Conservation (phyloP, 2,329 filamentous ascomycete species). For the Ascocoryne sarcoides region DNA sequence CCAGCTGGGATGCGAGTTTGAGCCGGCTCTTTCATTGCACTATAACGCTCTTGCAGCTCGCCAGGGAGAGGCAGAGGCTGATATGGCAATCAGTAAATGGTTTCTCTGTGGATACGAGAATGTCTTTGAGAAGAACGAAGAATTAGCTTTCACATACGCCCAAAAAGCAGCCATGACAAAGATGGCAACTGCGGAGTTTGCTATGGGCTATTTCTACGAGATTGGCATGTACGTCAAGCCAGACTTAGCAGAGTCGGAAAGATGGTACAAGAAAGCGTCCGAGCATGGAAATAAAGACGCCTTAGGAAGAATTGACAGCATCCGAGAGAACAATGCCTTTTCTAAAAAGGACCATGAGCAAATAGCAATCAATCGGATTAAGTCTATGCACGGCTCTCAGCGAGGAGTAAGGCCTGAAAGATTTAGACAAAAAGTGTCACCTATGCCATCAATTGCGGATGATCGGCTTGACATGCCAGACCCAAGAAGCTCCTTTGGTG, state of each 20-base stretch:
- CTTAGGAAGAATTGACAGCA: slow-evolving; percentile 68
- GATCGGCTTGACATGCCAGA: slow-evolving; percentile 22
- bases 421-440: slow-evolving; percentile 38
- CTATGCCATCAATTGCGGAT: slow-evolving; percentile 25
- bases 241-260: slow-evolving; percentile 70
- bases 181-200: slow-evolving; percentile 86
- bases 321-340: slow-evolving; percentile 72
- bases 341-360: slow-evolving; percentile 91
- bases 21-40: slow-evolving; percentile 83
- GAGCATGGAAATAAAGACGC: slow-evolving; percentile 91
- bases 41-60: slow-evolving; percentile 90
- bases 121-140: slow-evolving; percentile 91
- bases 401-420: slow-evolving; percentile 52
- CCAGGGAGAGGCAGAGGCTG: slow-evolving; percentile 87
- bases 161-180: slow-evolving; percentile 75
- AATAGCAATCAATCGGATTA: slow-evolving; percentile 81
- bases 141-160: slow-evolving; percentile 84
- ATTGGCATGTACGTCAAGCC: slow-evolving; percentile 89
- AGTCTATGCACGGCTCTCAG: slow-evolving; percentile 66
- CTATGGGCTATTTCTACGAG: slow-evolving; percentile 94
- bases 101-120: slow-evolving; percentile 93
- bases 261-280: slow-evolving; percentile 86
- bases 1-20: slow-evolving; percentile 89
- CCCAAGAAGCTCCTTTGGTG: slow-evolving; percentile 14
- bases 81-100: slow-evolving; percentile 96